Evolutionary conservation across 2,329 filamentous ascomycete genomes (phyloP).

Genomic region (Fusarium dlaminii): DNA sequence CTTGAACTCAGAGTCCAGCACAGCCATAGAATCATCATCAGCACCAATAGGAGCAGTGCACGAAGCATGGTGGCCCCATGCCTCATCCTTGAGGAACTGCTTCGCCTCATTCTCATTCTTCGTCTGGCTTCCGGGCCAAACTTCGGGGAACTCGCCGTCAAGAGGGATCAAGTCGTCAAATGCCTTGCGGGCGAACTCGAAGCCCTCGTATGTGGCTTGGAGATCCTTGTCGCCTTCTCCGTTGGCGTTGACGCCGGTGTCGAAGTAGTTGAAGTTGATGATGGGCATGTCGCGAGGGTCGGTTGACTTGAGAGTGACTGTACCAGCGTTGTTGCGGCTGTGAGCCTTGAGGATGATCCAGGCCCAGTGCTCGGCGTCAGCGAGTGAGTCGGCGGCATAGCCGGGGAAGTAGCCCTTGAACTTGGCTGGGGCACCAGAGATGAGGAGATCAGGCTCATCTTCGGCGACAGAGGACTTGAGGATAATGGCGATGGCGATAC

Average conservation of each 20-base stretch:
- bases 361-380: constrained; percentile 53
- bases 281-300: constrained; percentile 71
- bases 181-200: constrained; percentile 61
- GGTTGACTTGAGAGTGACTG: constrained; percentile 66
- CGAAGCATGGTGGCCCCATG: constrained; percentile 49
- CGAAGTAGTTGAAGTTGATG: constrained; percentile 71
- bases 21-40: constrained; percentile 48
- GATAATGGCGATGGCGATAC: constrained; percentile 61
- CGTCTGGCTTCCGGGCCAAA: constrained; percentile 50
- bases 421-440: constrained; percentile 63
- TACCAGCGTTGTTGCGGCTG: constrained; percentile 67
- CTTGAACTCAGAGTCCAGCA: constrained; percentile 62
- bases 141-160: constrained; percentile 20
- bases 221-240: constrained; percentile 57
- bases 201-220: constrained; percentile 65
- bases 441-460: constrained; percentile 61
- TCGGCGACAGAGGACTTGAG: constrained; percentile 49
- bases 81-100: constrained; percentile 43
- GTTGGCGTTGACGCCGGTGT: constrained; percentile 59
- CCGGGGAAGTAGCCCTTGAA: constrained; percentile 67
- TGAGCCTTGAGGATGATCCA: constrained; percentile 62
- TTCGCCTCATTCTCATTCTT: constrained; percentile 47
- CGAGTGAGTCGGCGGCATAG: constrained; percentile 57
- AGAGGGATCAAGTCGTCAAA: constrained; percentile 30
- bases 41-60: constrained; percentile 46